Percentiles rank a stretch among this genome's conserved stretches.
These are phyloP conservation scores for Trichoderma hamatum DNA, from an alignment of 2,329 filamentous ascomycete genomes.

Conservation along the genomic window DNA sequence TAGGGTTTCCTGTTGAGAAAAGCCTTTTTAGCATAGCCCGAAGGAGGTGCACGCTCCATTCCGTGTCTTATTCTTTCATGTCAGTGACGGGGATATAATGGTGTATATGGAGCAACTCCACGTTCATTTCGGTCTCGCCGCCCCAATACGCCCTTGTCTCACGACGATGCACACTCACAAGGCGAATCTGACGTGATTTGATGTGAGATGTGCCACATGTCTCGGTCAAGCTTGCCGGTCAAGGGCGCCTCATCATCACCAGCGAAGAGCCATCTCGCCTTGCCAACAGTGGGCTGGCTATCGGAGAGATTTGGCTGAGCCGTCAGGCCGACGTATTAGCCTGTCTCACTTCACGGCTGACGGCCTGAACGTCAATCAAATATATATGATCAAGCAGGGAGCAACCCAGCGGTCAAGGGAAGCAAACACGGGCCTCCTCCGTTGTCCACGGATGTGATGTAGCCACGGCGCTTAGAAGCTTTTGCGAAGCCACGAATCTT, in stretches of 20 bases:
- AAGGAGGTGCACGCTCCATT: not conserved
- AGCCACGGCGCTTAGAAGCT: conserved; percentile 14
- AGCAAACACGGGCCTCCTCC: conserved; percentile 10
- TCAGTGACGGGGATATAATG: not conserved
- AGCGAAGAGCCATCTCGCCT: not conserved
- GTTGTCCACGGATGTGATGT: not conserved
- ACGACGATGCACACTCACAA: conserved; percentile 16
- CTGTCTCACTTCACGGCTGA: conserved; percentile 14
- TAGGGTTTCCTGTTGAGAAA: not conserved
- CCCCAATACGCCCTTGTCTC: conserved; percentile 18
- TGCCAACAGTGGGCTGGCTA: conserved; percentile 3
- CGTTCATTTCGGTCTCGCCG: conserved; percentile 27
- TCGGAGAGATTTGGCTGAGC: conserved; percentile 9
- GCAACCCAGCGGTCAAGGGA: conserved; percentile 13
- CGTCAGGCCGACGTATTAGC: conserved; percentile 8
- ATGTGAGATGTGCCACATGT: not conserved
- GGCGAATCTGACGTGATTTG: conserved; percentile 25
- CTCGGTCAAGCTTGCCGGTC: conserved; percentile 15
- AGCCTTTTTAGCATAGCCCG: not conserved
- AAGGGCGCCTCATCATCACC: conserved; percentile 8
- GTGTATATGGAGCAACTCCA: conserved; percentile 22
- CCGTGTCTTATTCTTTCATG: conserved; percentile 3
- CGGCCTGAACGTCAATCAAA: not conserved
- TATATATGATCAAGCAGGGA: not conserved
- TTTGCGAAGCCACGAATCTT: conserved; percentile 13